These are phyloP conservation scores for Diplotaxis tenuifolia DNA, from an alignment of 345 rosid species.

Conservation along the genomic window DNA sequence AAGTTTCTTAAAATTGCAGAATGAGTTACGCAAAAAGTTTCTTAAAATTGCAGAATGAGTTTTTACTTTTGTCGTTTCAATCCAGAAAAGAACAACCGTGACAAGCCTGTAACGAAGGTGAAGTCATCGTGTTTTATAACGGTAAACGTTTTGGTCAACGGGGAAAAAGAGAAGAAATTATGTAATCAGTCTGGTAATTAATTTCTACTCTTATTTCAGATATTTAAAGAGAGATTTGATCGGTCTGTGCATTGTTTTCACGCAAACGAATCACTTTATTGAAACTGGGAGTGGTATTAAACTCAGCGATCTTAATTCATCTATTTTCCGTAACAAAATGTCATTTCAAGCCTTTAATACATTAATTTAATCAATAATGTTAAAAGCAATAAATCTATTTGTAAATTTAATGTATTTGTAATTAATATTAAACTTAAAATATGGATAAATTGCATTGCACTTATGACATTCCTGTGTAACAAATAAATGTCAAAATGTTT, in stretches of 20 bases:
- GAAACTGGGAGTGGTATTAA: constrained; percentile 30
- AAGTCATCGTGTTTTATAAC: constrained; percentile 24
- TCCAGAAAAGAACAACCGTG: background rate
- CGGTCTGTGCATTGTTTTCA: constrained; percentile 39
- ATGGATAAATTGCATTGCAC: no score
- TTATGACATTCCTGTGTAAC: no score
- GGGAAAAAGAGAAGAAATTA: constrained; percentile 13
- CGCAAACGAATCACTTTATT: constrained; percentile 27
- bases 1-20: background rate
- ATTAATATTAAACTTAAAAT: no score
- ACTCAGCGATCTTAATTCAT: background rate
- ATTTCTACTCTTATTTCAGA: constrained; percentile 14
- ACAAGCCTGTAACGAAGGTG: constrained; percentile 21
- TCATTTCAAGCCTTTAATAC: background rate
- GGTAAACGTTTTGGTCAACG: constrained; percentile 27
- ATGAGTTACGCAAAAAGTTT: background rate
- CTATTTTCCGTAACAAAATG: background rate
- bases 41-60: background rate
- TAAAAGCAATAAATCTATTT: no score
- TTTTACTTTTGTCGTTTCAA: background rate
- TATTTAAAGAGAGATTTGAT: constrained; percentile 23
- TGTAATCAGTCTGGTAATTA: constrained; percentile 13
- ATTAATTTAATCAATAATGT: no score
- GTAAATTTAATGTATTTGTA: no score
- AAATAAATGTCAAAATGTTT: no score